Evolutionary conservation across 2,329 filamentous ascomycete genomes (phyloP).

Genomic region (Alternaria dauci): DNA sequence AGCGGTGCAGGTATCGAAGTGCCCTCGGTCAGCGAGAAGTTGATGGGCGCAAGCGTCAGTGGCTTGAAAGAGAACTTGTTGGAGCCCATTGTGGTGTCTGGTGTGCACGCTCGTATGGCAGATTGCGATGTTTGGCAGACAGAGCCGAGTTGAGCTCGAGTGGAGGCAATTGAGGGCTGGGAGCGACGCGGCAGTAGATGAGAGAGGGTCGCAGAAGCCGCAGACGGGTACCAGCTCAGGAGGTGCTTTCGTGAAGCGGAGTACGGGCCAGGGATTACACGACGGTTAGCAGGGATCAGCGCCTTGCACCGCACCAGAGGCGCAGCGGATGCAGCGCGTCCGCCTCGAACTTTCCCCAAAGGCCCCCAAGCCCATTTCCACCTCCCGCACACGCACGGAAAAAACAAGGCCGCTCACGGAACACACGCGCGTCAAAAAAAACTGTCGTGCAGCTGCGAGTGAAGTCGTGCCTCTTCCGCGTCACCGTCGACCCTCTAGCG

Average conservation of each 20-base stretch:
- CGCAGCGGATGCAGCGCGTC: conserved; percentile 13
- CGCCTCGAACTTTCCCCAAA: conserved; percentile 3
- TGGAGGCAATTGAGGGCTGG: conserved; percentile 27
- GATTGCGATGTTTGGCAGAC: conserved; percentile 15
- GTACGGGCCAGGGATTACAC: conserved; percentile 33
- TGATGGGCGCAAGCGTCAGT: conserved; percentile 49
- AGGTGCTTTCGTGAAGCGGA: conserved; percentile 35
- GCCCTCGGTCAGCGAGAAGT: conserved; percentile 54
- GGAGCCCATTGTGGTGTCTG: conserved; percentile 32
- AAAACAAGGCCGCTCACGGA: neutral
- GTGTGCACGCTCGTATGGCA: neutral
- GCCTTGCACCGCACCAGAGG: conserved; percentile 26
- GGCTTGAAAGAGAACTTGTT: conserved; percentile 45
- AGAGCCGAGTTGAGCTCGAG: conserved; percentile 14
- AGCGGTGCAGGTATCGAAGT: conserved; percentile 53
- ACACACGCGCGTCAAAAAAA: neutral
- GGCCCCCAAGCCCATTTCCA: neutral
- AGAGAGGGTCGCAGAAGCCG: conserved; percentile 26
- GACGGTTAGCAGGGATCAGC: conserved; percentile 21
- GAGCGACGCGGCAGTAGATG: conserved; percentile 26
- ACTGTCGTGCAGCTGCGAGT: neutral
- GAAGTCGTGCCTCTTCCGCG: neutral
- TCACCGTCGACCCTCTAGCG: conserved; percentile 13
- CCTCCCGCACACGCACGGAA: neutral
- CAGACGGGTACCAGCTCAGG: conserved; percentile 40